These are phyloP conservation scores for Nakaseomyces glabratus DNA, from an alignment of 1,139 yeast genomes.

Conservation along the genomic window DNA sequence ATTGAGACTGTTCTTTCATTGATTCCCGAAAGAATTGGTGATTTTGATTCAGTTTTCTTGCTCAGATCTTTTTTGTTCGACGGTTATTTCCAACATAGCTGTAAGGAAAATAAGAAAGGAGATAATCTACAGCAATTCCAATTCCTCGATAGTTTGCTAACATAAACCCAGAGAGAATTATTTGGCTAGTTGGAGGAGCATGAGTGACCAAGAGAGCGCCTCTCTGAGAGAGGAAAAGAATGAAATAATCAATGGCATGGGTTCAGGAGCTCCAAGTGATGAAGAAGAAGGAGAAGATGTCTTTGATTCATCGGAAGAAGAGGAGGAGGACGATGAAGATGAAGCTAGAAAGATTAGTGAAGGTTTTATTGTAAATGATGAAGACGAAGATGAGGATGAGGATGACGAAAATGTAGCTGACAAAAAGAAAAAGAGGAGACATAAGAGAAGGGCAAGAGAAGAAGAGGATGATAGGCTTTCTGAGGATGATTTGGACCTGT, in stretches of 20 bases:
- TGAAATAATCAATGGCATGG: constrained; percentile 29
- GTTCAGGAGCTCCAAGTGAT: constrained; percentile 31
- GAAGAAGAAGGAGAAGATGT: constrained; percentile 41
- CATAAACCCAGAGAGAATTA: background rate
- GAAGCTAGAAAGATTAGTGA: constrained; percentile 70
- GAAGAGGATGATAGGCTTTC: constrained; percentile 60
- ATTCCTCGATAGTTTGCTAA: too few species aligned
- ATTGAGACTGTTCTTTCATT: too few species aligned
- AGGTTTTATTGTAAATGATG: constrained; percentile 92
- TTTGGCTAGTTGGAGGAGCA: constrained; percentile 8
- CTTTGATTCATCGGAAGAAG: constrained; percentile 65
- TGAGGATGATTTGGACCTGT: constrained; percentile 88
- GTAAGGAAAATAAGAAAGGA: too few species aligned
- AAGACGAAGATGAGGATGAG: constrained; percentile 52
- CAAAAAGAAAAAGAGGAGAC: constrained; percentile 37
- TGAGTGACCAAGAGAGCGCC: constrained; percentile 7
- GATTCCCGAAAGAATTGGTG: too few species aligned
- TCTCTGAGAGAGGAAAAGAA: constrained; percentile 23
- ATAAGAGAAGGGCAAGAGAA: constrained; percentile 27
- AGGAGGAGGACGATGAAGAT: constrained; percentile 68
- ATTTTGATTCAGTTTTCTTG: too few species aligned
- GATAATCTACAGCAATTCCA: too few species aligned
- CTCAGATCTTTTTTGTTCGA: too few species aligned
- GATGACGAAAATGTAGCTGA: constrained; percentile 34
- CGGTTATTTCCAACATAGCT: too few species aligned